A percentile compares a stretch with the other conserved stretches of the same genome.
These are phyloP conservation scores for Onygena corvina DNA, from an alignment of 2,329 filamentous ascomycete species.

Conservation along the genomic window DNA sequence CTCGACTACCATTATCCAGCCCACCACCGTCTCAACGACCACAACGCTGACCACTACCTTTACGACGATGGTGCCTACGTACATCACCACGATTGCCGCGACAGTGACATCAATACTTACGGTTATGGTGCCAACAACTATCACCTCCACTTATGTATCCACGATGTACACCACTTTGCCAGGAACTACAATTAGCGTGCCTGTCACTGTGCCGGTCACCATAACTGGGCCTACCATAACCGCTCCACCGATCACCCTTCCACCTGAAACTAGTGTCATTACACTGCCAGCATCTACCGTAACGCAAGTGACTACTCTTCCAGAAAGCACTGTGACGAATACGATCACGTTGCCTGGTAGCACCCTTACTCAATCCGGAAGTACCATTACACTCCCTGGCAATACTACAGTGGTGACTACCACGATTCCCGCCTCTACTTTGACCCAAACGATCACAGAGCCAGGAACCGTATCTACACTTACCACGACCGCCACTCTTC, in stretches of 20 bases:
- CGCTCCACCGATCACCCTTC: not conserved
- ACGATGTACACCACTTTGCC: constrained; percentile 13
- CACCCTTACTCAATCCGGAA: constrained; percentile 13
- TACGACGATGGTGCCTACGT: constrained; percentile 10
- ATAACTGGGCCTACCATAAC: constrained; percentile 13
- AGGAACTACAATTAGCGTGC: not conserved
- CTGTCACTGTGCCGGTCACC: constrained; percentile 12
- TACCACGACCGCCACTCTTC: constrained; percentile 9
- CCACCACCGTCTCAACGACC: constrained; percentile 5
- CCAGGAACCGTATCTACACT: constrained; percentile 10
- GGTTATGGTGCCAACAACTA: constrained; percentile 24
- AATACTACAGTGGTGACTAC: constrained; percentile 14
- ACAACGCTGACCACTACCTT: constrained; percentile 8
- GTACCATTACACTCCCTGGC: constrained; percentile 13
- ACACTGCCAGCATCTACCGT: constrained; percentile 11
- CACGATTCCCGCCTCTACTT: constrained; percentile 10
- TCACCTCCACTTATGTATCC: constrained; percentile 19
- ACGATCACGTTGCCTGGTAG: constrained; percentile 17
- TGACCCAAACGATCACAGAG: not conserved
- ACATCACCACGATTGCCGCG: constrained; percentile 17
- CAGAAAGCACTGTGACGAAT: constrained; percentile 7
- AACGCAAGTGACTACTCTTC: not conserved
- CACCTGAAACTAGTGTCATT: constrained; percentile 3
- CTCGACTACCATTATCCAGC: constrained; percentile 2
- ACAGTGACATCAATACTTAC: constrained; percentile 19